Conservation (phyloP, 1,284 basidiomycete genomes). For the Fomitopsis schrenkii region DNA sequence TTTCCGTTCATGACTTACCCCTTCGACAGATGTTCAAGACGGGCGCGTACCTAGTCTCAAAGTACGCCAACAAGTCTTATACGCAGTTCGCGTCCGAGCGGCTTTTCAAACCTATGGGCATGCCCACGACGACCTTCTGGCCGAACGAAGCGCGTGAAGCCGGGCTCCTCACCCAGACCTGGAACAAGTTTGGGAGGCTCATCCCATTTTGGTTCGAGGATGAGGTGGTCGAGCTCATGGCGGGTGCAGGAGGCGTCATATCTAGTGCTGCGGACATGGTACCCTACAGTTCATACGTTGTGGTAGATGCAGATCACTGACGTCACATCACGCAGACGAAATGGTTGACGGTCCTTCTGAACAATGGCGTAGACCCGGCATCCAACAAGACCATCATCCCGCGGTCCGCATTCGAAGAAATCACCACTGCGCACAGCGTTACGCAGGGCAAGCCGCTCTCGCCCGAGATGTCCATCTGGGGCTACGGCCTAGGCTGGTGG, state of each 20-base stretch:
- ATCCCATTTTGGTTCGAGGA: conserved; percentile 28
- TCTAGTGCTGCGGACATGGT: conserved; percentile 30
- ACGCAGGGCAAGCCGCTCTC: not conserved
- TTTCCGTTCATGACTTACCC: not conserved
- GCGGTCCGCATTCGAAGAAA: conserved; percentile 17
- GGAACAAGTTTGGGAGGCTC: conserved; percentile 19
- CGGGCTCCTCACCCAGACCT: conserved; percentile 31
- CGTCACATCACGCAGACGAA: conserved; percentile 19
- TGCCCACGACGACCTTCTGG: conserved; percentile 33
- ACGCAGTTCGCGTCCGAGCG: conserved; percentile 22
- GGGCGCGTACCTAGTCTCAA: conserved; percentile 29
- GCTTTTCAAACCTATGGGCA: conserved; percentile 30
- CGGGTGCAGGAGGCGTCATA: conserved; percentile 31
- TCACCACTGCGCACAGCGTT: conserved; percentile 24
- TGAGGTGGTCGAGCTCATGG: conserved; percentile 17
- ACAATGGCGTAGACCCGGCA: conserved; percentile 22
- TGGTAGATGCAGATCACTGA: not conserved
- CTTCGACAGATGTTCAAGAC: conserved; percentile 11
- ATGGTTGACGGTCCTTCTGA: conserved; percentile 27
- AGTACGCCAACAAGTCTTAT: conserved; percentile 30
- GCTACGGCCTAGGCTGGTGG: conserved; percentile 28
- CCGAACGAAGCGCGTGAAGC: conserved; percentile 27
- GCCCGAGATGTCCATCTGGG: conserved; percentile 19
- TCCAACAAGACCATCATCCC: conserved; percentile 25
- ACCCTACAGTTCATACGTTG: not conserved